Percentiles rank a stretch among this genome's conserved stretches.
Evolutionary conservation across 148 eudicot species (phyloP).

Genomic region (Amaranthus hypochondriacus): DNA sequence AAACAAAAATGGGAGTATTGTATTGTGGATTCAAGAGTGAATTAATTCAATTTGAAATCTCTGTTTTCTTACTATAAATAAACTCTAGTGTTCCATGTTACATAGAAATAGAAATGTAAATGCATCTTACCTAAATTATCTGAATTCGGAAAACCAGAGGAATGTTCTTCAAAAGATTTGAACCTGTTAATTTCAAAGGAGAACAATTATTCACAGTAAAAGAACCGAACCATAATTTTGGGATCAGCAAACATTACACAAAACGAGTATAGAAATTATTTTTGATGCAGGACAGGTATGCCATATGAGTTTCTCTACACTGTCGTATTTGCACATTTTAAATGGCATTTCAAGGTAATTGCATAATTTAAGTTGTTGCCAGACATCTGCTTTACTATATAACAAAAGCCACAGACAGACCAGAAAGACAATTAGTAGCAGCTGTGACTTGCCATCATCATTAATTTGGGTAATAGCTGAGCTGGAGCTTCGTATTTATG

Average conservation of each 20-base stretch:
- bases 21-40: not conserved
- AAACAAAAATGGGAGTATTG: not conserved
- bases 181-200: slow-evolving; percentile 7
- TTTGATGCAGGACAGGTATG: not conserved
- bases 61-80: not conserved
- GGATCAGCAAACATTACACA: not conserved
- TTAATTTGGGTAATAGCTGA: not conserved
- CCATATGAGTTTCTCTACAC: too few relatives aligned
- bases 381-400: not conserved
- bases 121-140: not conserved
- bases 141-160: not conserved
- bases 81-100: not conserved
- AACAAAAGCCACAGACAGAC: not conserved
- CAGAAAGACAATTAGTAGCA: not conserved
- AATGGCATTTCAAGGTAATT: not conserved
- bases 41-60: not conserved
- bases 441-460: not conserved
- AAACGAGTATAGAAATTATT: not conserved
- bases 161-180: not conserved
- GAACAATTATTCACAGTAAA: not conserved
- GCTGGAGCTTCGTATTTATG: not conserved
- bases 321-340: not conserved
- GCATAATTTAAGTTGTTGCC: not conserved
- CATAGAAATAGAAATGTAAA: not conserved
- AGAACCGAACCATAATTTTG: not conserved